A percentile compares a stretch with the other conserved stretches of the same genome.
Evolutionary conservation across 306 rosid genomes (phyloP).

Genomic region (Sicyos baderoa): DNA sequence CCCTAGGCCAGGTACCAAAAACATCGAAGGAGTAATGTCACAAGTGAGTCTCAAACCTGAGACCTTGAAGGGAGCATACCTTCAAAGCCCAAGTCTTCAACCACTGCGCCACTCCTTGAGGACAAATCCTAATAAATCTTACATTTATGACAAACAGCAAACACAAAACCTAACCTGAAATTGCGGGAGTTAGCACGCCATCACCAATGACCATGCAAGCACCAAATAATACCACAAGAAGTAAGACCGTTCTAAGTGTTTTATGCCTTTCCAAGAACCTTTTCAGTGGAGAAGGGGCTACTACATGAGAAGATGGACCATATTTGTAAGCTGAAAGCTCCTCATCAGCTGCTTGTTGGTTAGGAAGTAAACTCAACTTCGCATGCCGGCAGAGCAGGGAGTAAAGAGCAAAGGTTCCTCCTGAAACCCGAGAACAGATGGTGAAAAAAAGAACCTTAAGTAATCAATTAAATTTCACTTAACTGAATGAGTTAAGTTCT

Average conservation of each 20-base stretch:
- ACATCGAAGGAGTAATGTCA: too few relatives aligned
- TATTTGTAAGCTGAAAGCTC: slow-evolving; percentile 69
- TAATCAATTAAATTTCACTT: not conserved
- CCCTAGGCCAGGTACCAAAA: too few relatives aligned
- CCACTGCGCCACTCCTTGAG: too few relatives aligned
- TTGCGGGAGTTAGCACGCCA: slow-evolving; percentile 86
- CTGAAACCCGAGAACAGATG: slow-evolving; percentile 33
- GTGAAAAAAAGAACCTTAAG: slow-evolving; percentile 12
- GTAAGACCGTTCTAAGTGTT: slow-evolving; percentile 55
- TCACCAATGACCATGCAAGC: slow-evolving; percentile 91
- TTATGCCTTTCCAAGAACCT: slow-evolving; percentile 74
- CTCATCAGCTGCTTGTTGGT: slow-evolving; percentile 89
- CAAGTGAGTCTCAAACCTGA: too few relatives aligned
- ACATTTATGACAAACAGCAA: not conserved
- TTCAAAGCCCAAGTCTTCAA: too few relatives aligned
- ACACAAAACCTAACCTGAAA: slow-evolving; percentile 51
- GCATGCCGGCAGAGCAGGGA: slow-evolving; percentile 80
- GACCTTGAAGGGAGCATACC: too few relatives aligned
- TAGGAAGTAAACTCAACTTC: slow-evolving; percentile 73
- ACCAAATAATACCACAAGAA: slow-evolving; percentile 63
- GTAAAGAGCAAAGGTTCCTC: slow-evolving; percentile 86
- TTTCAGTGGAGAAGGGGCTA: slow-evolving; percentile 46
- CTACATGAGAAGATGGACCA: slow-evolving; percentile 57
- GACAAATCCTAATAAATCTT: not conserved
- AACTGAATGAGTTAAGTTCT: not conserved